Base-by-base conservation (phyloP, 2,329 filamentous ascomycete species). In the Amesomyces nigricolor region DNA sequence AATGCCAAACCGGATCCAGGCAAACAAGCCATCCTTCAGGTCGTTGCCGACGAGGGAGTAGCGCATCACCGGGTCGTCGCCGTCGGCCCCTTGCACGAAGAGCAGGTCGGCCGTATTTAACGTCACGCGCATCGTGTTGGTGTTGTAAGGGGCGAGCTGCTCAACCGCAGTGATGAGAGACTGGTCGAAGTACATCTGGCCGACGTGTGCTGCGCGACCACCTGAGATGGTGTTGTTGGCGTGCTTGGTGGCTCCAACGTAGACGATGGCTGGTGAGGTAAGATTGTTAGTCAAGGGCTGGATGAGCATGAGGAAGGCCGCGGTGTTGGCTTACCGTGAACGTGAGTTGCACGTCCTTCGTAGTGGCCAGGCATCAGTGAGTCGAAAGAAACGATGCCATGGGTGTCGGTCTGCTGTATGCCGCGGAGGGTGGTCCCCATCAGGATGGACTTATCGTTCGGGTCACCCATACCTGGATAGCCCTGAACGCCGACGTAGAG, bases 291-390 rank as follows among this genome's bases (percentile, higher is more conserved):
- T 40, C n/a, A 48, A 43, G 17, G n/a, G 19, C 4, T 26, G 16
- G n/a, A 8, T n/a, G 42, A 2, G 37, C 5, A 47, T 37, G 29
- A 13, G 10, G 46, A n/a, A 7, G 8, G 9, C 7, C 22, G 26
- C 14, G 17, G 35, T 16, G 11, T 30, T 22, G 16, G 10, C 8
- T 76, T 57, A 65, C 64, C 65, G 62, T 78, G 75, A 26, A 73
- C 75, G 61, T 78, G 75, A 2, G 70, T 76, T 5, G 76, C 73
- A 9, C 76, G 73, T 1, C 72, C 72, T 0, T 68, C 62, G 58
- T 77, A 77, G 64, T 77, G 74, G n/a, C 75, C 74, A 0, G 74
- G 75, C 64, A 76, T 69, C 47, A 73, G 66, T 13, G 68, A 70
- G 43, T 73, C 67, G 59, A 75, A 72, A n/a, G 67, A 64, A 6